Percentiles rank a stretch among this genome's conserved stretches.
Conservation (phyloP, 495 filamentous ascomycete species). For the Tricharina praecox region DNA sequence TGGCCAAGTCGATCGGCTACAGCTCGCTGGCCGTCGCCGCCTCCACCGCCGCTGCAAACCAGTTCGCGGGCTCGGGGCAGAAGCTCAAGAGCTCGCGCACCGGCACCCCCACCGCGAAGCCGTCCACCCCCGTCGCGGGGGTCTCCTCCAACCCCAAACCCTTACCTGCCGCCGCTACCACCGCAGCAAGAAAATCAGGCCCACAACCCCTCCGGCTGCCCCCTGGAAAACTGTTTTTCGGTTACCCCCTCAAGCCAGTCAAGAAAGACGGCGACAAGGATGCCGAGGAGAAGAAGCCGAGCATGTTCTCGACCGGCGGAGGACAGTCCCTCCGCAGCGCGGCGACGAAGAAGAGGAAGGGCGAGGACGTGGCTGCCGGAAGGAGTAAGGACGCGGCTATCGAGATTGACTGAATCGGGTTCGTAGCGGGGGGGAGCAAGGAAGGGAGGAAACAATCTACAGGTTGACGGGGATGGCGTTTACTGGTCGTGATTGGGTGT, state of each 20-base stretch:
- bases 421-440: neutral
- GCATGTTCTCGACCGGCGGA: constrained; percentile 68
- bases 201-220: constrained; percentile 75
- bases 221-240: constrained; percentile 85
- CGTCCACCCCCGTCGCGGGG: constrained; percentile 62
- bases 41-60: constrained; percentile 49
- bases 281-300: constrained; percentile 44
- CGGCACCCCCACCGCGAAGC: constrained; percentile 57
- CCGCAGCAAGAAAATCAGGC: constrained; percentile 45
- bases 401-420: constrained; percentile 20
- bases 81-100: constrained; percentile 65
- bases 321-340: constrained; percentile 70
- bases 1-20: constrained; percentile 96
- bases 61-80: constrained; percentile 61
- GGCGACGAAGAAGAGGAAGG: constrained; percentile 25
- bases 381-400: constrained; percentile 11
- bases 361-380: constrained; percentile 11
- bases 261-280: constrained; percentile 63
- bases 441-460: no score
- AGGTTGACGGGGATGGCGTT: no score
- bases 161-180: constrained; percentile 29
- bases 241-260: constrained; percentile 76
- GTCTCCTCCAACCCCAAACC: constrained; percentile 43
- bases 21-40: constrained; percentile 74
- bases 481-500: no score